phyloP scores from a whole-genome alignment of 2,329 filamentous ascomycete species.

The Cladorrhinum sp. region DNA sequence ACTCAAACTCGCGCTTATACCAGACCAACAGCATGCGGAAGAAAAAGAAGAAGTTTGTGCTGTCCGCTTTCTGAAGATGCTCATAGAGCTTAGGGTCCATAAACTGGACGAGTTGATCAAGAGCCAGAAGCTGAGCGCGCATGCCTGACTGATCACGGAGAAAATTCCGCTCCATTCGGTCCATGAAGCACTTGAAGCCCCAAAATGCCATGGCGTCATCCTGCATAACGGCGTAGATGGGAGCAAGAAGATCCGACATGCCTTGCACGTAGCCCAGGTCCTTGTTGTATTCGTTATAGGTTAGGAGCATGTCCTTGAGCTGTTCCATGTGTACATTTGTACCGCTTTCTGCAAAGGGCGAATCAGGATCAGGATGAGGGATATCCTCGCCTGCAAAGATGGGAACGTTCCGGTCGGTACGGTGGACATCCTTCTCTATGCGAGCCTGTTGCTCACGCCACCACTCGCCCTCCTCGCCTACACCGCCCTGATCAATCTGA shows the following conservation, averaged over 20 bases:
- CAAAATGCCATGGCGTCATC: slow-evolving; percentile 97
- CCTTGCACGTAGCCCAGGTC: slow-evolving; percentile 96
- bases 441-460: slow-evolving; percentile 92
- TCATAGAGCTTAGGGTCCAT: slow-evolving; percentile 94
- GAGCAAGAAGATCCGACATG: slow-evolving; percentile 95
- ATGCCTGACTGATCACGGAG: slow-evolving; percentile 94
- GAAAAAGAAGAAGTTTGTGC: slow-evolving; percentile 99
- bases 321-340: slow-evolving; percentile 98
- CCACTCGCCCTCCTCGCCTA: slow-evolving; percentile 83
- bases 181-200: slow-evolving; percentile 95
- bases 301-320: slow-evolving; percentile 98
- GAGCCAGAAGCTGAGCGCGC: slow-evolving; percentile 82
- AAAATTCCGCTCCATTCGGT: slow-evolving; percentile 97
- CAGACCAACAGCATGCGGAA: slow-evolving; percentile 98
- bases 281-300: slow-evolving; percentile 97
- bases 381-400: slow-evolving; percentile 96
- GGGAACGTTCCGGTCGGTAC: slow-evolving; percentile 91
- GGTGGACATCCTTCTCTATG: slow-evolving; percentile 98
- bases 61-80: slow-evolving; percentile 85
- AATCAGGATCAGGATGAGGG: slow-evolving; percentile 92
- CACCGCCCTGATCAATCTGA: slow-evolving; percentile 76
- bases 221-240: slow-evolving; percentile 95
- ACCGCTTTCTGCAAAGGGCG: slow-evolving; percentile 85
- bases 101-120: slow-evolving; percentile 93
- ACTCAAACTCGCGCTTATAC: slow-evolving; percentile 97